Evolutionary conservation across 352 stramenopile genomes (phyloP).

Genomic region (Elongisporangium undulatum): DNA sequence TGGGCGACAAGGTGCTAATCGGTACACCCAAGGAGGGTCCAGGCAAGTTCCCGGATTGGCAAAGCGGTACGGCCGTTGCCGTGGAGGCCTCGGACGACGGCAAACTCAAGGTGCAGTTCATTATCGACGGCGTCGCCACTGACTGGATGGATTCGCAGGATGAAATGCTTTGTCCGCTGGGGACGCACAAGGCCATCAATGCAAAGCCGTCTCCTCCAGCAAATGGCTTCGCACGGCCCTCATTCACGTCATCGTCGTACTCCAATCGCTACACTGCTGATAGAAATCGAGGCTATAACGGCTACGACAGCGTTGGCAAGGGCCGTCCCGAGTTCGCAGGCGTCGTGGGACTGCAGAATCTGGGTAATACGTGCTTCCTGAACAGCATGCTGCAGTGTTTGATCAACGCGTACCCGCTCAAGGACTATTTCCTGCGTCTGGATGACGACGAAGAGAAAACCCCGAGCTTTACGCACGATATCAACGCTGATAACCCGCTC

Average conservation of each 20-base stretch:
- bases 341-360: slow-evolving; percentile 73
- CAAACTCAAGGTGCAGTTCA: slow-evolving; percentile 36
- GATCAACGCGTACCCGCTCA: slow-evolving; percentile 90
- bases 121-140: slow-evolving; percentile 29
- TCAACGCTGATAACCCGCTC: slow-evolving; percentile 96
- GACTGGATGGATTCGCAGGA: slow-evolving; percentile 57
- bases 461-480: slow-evolving; percentile 54
- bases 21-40: slow-evolving; percentile 17
- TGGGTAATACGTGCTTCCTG: slow-evolving; percentile 83
- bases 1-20: slow-evolving; percentile 49
- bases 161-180: slow-evolving; percentile 52
- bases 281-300: slow-evolving; percentile 22
- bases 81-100: slow-evolving; percentile 15
- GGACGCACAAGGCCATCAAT: slow-evolving; percentile 58
- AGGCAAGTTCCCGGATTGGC: slow-evolving; percentile 51
- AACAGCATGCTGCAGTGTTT: slow-evolving; percentile 91
- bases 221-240: background rate
- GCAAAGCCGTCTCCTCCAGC: slow-evolving; percentile 8
- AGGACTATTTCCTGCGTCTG: slow-evolving; percentile 90
- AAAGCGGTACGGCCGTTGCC: slow-evolving; percentile 35
- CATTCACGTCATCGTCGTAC: slow-evolving; percentile 15
- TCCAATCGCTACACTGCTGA: slow-evolving; percentile 18
- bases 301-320: slow-evolving; percentile 32
- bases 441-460: slow-evolving; percentile 41
- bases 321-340: slow-evolving; percentile 51